phyloP scores from a whole-genome alignment of 495 filamentous ascomycete species.

The Beverwykella pulmonaria region DNA sequence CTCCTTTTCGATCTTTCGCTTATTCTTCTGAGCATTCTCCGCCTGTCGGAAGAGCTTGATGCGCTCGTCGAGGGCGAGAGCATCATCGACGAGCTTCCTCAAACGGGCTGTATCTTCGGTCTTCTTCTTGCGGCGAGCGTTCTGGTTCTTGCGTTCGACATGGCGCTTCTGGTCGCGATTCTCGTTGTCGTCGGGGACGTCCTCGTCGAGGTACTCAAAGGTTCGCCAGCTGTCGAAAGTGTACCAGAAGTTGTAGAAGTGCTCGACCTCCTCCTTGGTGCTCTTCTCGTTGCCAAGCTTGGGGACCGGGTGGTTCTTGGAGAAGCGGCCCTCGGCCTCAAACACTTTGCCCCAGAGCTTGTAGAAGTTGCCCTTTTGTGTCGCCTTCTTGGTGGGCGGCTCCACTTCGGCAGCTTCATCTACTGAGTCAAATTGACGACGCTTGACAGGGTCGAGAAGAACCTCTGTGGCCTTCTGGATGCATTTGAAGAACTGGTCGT shows the following conservation, averaged over 20 bases:
- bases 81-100: constrained; percentile 84
- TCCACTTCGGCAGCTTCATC: constrained; percentile 91
- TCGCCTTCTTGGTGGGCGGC: constrained; percentile 86
- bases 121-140: constrained; percentile 98
- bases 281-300: constrained; percentile 81
- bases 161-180: constrained; percentile 98
- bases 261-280: constrained; percentile 83
- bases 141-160: constrained; percentile 96
- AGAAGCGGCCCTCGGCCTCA: constrained; percentile 89
- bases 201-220: constrained; percentile 98
- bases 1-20: constrained; percentile 86
- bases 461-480: constrained; percentile 98
- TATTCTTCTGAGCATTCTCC: constrained; percentile 89
- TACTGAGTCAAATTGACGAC: constrained; percentile 94
- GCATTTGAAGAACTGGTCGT: constrained; percentile 99
- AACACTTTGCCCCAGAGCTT: constrained; percentile 89
- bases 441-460: constrained; percentile 86
- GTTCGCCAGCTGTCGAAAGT: constrained; percentile 97
- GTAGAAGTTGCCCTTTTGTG: constrained; percentile 84
- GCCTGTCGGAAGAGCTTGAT: constrained; percentile 96
- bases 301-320: constrained; percentile 84
- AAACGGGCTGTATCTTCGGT: constrained; percentile 91
- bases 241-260: constrained; percentile 99
- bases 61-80: constrained; percentile 78
- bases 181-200: constrained; percentile 97